These are phyloP conservation scores for Salix arbutifolia DNA, from an alignment of 345 rosid species.

Conservation along the genomic window DNA sequence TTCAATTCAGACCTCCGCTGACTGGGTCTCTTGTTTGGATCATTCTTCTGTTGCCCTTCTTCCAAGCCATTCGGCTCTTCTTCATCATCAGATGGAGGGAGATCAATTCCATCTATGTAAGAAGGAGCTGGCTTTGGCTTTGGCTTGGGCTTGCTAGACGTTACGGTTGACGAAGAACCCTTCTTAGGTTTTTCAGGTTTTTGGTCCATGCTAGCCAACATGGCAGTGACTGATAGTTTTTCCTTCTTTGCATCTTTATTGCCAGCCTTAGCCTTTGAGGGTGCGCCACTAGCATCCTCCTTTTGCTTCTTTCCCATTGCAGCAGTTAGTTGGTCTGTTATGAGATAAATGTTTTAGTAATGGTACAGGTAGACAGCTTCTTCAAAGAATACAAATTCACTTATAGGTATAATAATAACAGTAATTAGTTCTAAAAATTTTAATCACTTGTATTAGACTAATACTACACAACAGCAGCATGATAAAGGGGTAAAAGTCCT, in stretches of 20 bases:
- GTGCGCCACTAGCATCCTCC: conserved; percentile 44
- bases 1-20: conserved; percentile 51
- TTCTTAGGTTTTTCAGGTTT: conserved; percentile 73
- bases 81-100: conserved; percentile 87
- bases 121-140: conserved; percentile 48
- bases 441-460: neutral
- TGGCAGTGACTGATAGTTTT: conserved; percentile 66
- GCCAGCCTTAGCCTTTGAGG: conserved; percentile 45
- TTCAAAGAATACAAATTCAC: neutral
- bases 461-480: neutral
- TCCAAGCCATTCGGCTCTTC: conserved; percentile 50
- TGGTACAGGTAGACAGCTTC: neutral
- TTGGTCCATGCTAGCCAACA: conserved; percentile 84
- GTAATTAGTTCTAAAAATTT: neutral
- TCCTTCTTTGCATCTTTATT: conserved; percentile 59
- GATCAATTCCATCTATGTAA: conserved; percentile 78
- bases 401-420: neutral
- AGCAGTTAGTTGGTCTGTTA: neutral
- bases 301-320: conserved; percentile 75
- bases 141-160: conserved; percentile 39
- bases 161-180: conserved; percentile 41
- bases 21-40: conserved; percentile 16
- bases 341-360: neutral
- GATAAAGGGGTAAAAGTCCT: neutral
- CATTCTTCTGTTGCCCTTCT: conserved; percentile 44